A percentile compares a stretch with the other conserved stretches of the same genome.
phyloP scores from a whole-genome alignment of 2,329 filamentous ascomycete genomes.

The Colletotrichum falcatum region DNA sequence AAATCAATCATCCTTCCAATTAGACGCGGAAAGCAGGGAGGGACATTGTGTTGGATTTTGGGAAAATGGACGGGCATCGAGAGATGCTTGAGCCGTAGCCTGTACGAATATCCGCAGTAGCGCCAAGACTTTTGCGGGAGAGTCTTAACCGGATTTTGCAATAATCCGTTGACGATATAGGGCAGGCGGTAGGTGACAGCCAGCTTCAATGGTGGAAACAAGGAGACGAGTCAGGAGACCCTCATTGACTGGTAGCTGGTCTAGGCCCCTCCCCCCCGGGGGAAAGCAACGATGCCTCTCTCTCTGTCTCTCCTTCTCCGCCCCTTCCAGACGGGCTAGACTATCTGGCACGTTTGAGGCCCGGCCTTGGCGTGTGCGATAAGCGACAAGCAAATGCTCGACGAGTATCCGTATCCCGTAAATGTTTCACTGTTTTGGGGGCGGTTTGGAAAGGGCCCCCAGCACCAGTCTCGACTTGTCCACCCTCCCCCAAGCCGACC shows the following conservation, averaged over 20 bases:
- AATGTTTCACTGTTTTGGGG: constrained; percentile 39
- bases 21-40: constrained; percentile 1
- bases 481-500: constrained; percentile 16
- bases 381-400: constrained; percentile 29
- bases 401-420: constrained; percentile 12
- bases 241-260: background rate
- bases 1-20: background rate
- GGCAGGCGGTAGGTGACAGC: constrained; percentile 12
- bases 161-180: constrained; percentile 25
- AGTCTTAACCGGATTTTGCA: background rate
- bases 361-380: constrained; percentile 34
- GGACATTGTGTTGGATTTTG: constrained; percentile 3
- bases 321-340: constrained; percentile 22
- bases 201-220: constrained; percentile 21
- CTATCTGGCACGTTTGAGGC: constrained; percentile 31
- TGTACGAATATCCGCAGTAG: background rate
- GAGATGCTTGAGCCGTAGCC: constrained; percentile 5
- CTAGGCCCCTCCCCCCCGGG: constrained; percentile 9
- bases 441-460: constrained; percentile 27
- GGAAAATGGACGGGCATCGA: background rate
- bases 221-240: constrained; percentile 26
- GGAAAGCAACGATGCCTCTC: constrained; percentile 3
- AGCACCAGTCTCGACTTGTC: constrained; percentile 14
- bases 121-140: constrained; percentile 22
- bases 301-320: background rate